Conservation (phyloP, 805 yeast genomes). For the Myxozyma sirexii region DNA sequence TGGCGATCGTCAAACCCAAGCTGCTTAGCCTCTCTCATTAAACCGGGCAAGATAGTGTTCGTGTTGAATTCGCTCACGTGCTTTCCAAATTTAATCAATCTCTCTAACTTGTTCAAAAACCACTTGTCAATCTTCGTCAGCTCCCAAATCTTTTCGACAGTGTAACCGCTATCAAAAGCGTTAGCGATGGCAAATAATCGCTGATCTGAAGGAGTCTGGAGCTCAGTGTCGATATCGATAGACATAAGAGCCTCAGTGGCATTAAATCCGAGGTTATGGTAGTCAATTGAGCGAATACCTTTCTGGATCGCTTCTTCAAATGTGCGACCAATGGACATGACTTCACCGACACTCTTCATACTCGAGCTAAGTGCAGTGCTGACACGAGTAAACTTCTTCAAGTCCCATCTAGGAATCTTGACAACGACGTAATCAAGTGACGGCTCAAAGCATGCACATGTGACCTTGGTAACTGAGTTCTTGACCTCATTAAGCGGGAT, state of each 20-base stretch:
- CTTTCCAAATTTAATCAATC: slow-evolving; percentile 72
- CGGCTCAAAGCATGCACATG: slow-evolving; percentile 97
- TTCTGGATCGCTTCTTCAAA: slow-evolving; percentile 98
- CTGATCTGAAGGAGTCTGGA: slow-evolving; percentile 96
- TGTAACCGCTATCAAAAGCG: slow-evolving; percentile 84
- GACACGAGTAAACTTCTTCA: slow-evolving; percentile 92
- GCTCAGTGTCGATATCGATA: slow-evolving; percentile 87
- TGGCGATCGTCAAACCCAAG: slow-evolving; percentile 97
- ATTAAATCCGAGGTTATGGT: slow-evolving; percentile 89
- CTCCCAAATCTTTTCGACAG: slow-evolving; percentile 89
- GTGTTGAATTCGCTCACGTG: slow-evolving; percentile 41
- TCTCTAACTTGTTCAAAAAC: slow-evolving; percentile 86
- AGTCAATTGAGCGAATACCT: slow-evolving; percentile 95
- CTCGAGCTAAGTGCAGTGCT: slow-evolving; percentile 84
- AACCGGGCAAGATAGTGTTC: slow-evolving; percentile 58
- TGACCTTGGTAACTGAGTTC: slow-evolving; percentile 89
- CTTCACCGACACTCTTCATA: slow-evolving; percentile 99
- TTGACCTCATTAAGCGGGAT: slow-evolving; percentile 88
- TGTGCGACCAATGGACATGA: slow-evolving; percentile 95
- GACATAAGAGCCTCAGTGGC: slow-evolving; percentile 83
- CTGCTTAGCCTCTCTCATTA: slow-evolving; percentile 87
- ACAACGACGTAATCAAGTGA: slow-evolving; percentile 95
- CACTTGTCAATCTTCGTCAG: slow-evolving; percentile 92
- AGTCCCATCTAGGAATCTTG: slow-evolving; percentile 98
- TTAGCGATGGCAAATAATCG: slow-evolving; percentile 95